Percentiles rank a stretch among this genome's conserved stretches.
Conservation (phyloP, 148 eudicot species). For the Dysphania ambrosioides region DNA sequence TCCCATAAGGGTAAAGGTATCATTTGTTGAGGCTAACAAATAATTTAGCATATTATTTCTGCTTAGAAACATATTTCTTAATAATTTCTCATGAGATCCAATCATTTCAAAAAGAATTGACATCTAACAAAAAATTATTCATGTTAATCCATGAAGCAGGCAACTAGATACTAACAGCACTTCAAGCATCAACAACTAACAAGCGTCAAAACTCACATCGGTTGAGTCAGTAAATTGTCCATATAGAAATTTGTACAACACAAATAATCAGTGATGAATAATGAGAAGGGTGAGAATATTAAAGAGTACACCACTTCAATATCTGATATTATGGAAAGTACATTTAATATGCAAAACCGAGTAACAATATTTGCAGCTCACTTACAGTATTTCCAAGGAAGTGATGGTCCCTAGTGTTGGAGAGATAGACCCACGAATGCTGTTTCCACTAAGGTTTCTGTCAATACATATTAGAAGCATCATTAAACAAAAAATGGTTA, state of each 20-base stretch:
- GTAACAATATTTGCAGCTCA: neutral
- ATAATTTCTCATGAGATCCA: neutral
- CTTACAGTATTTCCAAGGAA: slow-evolving; percentile 71
- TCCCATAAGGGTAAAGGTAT: neutral
- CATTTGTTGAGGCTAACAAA: neutral
- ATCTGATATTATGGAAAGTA: neutral
- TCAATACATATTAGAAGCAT: slow-evolving; percentile 5
- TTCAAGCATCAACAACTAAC: neutral
- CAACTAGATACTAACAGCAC: neutral
- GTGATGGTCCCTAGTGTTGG: slow-evolving; percentile 62
- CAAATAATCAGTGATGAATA: neutral
- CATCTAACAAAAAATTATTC: neutral
- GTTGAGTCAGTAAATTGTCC: neutral
- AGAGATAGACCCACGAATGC: slow-evolving; percentile 80
- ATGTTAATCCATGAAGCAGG: neutral
- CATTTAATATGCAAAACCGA: neutral
- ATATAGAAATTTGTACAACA: neutral
- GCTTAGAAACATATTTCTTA: neutral
- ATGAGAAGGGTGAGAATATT: neutral
- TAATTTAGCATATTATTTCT: neutral
- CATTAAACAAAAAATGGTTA: slow-evolving; percentile 2
- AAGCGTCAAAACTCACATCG: neutral
- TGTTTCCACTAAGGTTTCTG: slow-evolving; percentile 96
- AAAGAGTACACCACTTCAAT: neutral
- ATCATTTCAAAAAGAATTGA: neutral